Evolutionary conservation across 1,139 yeast species (phyloP).

Genomic region (Pneumocystis jirovecii): DNA sequence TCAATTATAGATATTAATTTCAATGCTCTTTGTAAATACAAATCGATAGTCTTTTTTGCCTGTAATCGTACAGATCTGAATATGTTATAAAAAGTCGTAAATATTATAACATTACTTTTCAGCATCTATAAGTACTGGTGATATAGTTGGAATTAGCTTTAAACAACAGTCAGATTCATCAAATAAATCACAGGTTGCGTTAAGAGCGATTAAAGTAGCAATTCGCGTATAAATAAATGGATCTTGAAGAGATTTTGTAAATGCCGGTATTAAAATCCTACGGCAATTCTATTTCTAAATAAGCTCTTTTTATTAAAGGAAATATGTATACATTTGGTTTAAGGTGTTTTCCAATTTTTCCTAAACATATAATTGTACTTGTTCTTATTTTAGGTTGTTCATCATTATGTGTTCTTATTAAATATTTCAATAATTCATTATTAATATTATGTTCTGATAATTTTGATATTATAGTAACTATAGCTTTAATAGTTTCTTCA

Average conservation of each 20-base stretch:
- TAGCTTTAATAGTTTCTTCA: constrained; percentile 63
- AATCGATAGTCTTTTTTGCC: constrained; percentile 52
- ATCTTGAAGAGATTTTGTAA: constrained; percentile 69
- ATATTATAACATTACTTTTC: constrained; percentile 26
- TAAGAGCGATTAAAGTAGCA: constrained; percentile 66
- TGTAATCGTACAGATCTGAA: constrained; percentile 43
- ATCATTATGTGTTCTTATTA: constrained; percentile 84
- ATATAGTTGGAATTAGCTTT: constrained; percentile 71
- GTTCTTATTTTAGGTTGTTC: constrained; percentile 71
- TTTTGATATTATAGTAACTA: constrained; percentile 48
- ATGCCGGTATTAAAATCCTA: constrained; percentile 70
- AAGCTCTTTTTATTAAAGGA: background rate
- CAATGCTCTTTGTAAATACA: constrained; percentile 52
- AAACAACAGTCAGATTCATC: constrained; percentile 64
- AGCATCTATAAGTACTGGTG: constrained; percentile 67
- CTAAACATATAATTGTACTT: constrained; percentile 64
- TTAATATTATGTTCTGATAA: constrained; percentile 68
- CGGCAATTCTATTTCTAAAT: constrained; percentile 20
- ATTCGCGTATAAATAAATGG: constrained; percentile 61
- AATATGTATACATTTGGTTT: constrained; percentile 26
- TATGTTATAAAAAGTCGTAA: background rate
- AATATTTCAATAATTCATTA: constrained; percentile 62
- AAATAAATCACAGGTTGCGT: constrained; percentile 48
- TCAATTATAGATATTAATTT: constrained; percentile 28
- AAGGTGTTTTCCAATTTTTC: constrained; percentile 52